Percentiles rank a stretch among this genome's conserved stretches.
Conservation (phyloP, 1,284 basidiomycete species). For the Phaffia rhodozyma region DNA sequence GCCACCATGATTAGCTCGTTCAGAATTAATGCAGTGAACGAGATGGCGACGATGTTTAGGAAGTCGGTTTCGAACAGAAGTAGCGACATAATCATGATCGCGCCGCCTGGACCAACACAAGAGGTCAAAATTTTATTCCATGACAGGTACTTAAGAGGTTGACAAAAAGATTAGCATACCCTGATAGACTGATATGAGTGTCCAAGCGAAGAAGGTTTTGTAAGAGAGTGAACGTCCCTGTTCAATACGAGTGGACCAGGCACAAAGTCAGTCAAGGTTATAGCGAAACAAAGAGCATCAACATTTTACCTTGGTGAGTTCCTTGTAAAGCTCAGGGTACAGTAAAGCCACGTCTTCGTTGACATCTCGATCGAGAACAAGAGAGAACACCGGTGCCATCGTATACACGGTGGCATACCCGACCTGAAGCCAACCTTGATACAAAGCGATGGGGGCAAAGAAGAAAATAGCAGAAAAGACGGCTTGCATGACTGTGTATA, state of each 20-base stretch:
- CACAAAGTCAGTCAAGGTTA: background rate
- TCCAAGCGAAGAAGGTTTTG: constrained; percentile 97
- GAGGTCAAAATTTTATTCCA: constrained; percentile 1
- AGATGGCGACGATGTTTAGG: constrained; percentile 94
- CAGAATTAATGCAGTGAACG: constrained; percentile 87
- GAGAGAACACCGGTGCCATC: constrained; percentile 95
- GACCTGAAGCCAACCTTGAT: constrained; percentile 96
- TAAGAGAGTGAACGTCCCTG: constrained; percentile 83
- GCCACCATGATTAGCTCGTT: constrained; percentile 99
- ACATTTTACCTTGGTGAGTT: constrained; percentile 68
- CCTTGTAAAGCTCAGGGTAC: constrained; percentile 97
- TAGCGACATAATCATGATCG: constrained; percentile 96
- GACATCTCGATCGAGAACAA: constrained; percentile 91
- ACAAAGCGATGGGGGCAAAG: constrained; percentile 95
- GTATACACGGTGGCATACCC: constrained; percentile 98
- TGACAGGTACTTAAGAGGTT: background rate
- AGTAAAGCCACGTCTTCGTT: constrained; percentile 88
- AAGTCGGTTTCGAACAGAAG: constrained; percentile 96
- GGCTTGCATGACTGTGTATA: constrained; percentile 45
- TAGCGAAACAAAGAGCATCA: background rate
- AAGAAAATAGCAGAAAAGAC: constrained; percentile 98
- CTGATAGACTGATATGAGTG: constrained; percentile 96
- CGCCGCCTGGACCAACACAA: constrained; percentile 50
- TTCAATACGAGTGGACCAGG: background rate
- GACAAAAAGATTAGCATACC: constrained; percentile 40